Evolutionary conservation across 2,329 filamentous ascomycete genomes (phyloP), one percentile per base, ranked within the genome.

Genomic region (Sclerotinia trifoliorum): DNA sequence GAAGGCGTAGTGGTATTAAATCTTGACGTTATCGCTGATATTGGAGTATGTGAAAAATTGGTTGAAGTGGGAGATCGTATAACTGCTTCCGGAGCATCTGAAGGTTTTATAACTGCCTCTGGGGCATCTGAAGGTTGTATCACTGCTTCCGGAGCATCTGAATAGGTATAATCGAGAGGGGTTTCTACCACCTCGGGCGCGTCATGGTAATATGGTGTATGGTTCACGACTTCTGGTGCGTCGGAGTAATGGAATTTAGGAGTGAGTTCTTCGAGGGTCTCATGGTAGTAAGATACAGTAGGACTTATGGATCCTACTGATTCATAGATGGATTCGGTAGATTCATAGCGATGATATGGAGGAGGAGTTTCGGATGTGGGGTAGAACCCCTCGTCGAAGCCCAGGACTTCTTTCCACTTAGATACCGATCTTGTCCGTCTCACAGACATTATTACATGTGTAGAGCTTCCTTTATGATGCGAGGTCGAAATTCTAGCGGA

Each of bases 401-500:
- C 74, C 4, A 75, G 68, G 39, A 76, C 74, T 54, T 75, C 72
- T 70, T 75, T 76, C 74, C 74, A 76, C 62, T 76, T 75, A 51
- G 68, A 71, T 61, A 70, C 66, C 56, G 74, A 74, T 54, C 69
- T 71, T 58, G 70, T 69, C 10, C 74, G 70, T 57, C 69, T 66
- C 71, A 73, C 65, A 55, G 65, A 63, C 65, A 67, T 67, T 17
- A 46, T 67, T 39, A 49, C 64, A 60, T 61, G 24, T 35, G 58
- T 62, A 51, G 29, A 51, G 13, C n/a, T 21, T 51, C n/a, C 39
- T 42, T 15, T 5, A 13, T 29, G 54, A 51, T 66, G 35, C 10
- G 35, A 35, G 35, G 42, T 61, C 15, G 44, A 32, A 32, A 58
- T 52, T 39, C 13, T 52, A 6, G 44, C 29, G 29, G 19, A 39